These are phyloP conservation scores for Effrenium voratum DNA, from an alignment of 73 alveolate species.

Conservation along the genomic window DNA sequence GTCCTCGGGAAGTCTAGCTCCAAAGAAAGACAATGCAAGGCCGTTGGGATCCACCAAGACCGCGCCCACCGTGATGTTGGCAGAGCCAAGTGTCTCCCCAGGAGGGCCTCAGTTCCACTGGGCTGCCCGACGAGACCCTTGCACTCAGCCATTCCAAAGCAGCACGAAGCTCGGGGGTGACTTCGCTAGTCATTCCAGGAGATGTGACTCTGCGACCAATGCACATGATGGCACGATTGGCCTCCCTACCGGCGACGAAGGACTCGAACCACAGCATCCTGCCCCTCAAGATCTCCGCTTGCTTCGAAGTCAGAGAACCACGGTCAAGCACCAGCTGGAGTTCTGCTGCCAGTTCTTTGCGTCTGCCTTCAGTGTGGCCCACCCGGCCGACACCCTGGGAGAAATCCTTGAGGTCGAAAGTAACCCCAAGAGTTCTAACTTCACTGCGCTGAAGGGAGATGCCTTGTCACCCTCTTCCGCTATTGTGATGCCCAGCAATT, in stretches of 20 bases:
- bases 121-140: neutral
- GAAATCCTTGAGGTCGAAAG: neutral
- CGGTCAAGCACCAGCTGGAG: neutral
- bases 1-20: neutral
- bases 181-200: neutral
- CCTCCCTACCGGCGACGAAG: neutral
- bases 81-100: neutral
- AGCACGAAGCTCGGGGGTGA: too few species aligned
- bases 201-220: neutral
- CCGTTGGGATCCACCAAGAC: neutral
- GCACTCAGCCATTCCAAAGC: neutral
- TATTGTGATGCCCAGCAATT: neutral
- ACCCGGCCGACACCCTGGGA: neutral
- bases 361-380: neutral
- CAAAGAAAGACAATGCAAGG: neutral
- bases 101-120: neutral
- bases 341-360: neutral
- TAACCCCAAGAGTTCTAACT: neutral
- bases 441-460: neutral
- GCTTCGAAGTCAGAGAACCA: neutral
- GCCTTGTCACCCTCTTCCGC: slow-evolving; percentile 17
- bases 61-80: neutral
- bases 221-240: neutral
- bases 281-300: neutral
- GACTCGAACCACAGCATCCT: neutral